phyloP scores from a whole-genome alignment of 2,329 filamentous ascomycete species.

The Aspergillus sclerotialis region DNA sequence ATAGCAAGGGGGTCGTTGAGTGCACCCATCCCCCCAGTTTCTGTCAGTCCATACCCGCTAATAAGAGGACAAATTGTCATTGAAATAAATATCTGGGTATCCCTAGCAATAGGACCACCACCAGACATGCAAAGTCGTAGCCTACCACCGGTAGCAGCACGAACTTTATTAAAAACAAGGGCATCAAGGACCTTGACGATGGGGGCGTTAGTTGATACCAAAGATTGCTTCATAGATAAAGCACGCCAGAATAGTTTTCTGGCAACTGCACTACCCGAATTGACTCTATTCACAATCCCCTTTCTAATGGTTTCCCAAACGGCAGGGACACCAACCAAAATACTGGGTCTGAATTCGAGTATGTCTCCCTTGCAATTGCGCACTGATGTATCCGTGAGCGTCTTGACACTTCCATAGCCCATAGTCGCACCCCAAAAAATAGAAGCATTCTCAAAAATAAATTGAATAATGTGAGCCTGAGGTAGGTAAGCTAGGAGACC shows the following conservation, averaged over 20 bases:
- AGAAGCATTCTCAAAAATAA: constrained; percentile 87
- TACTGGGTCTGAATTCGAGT: constrained; percentile 78
- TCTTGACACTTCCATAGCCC: constrained; percentile 87
- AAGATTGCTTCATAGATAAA: constrained; percentile 53
- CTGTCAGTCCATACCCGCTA: constrained; percentile 86
- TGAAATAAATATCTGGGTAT: constrained; percentile 85
- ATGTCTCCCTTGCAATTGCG: constrained; percentile 91
- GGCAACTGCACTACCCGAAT: constrained; percentile 59
- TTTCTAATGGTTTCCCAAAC: constrained; percentile 98
- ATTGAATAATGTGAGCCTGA: constrained; percentile 92
- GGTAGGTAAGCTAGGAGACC: constrained; percentile 84
- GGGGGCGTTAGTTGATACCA: constrained; percentile 48
- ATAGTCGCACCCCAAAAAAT: constrained; percentile 85
- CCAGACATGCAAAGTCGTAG: constrained; percentile 91
- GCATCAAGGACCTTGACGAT: constrained; percentile 59
- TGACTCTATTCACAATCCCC: constrained; percentile 75
- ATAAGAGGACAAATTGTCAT: constrained; percentile 93
- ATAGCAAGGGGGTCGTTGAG: constrained; percentile 70
- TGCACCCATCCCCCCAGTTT: constrained; percentile 65
- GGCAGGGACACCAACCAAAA: constrained; percentile 90
- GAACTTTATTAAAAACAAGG: constrained; percentile 86
- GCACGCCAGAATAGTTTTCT: constrained; percentile 72
- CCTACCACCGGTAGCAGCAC: constrained; percentile 78
- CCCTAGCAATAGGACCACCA: constrained; percentile 79
- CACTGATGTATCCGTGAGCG: constrained; percentile 77